Conservation (phyloP, 805 yeast species). For the Wickerhamomyces bisporus region DNA sequence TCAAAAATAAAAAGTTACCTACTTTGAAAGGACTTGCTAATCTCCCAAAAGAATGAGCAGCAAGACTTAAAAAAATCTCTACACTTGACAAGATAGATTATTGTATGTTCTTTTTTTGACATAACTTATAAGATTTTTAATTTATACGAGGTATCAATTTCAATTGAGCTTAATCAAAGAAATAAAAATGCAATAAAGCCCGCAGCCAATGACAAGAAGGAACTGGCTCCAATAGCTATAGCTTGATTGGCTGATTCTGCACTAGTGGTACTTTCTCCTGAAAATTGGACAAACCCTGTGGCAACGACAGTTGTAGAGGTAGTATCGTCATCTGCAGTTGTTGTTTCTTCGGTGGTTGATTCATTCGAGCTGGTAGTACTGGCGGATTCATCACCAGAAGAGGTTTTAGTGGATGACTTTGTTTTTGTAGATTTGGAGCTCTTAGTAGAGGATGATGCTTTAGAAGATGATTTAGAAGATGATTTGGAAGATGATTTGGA, state of each 20-base stretch:
- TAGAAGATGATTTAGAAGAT: conserved; percentile 15
- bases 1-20: too few species aligned
- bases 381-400: conserved; percentile 5
- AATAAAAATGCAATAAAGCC: not conserved
- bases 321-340: not conserved
- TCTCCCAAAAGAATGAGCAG: too few species aligned
- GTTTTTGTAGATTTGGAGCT: conserved; percentile 2
- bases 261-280: not conserved
- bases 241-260: not conserved
- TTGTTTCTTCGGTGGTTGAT: too few species aligned
- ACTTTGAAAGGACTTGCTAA: too few species aligned
- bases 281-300: conserved; percentile 5
- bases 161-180: too few species aligned
- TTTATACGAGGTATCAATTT: too few species aligned
- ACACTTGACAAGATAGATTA: too few species aligned
- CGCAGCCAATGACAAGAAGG: conserved; percentile 1
- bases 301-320: not conserved
- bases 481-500: conserved; percentile 16
- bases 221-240: not conserved
- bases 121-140: too few species aligned
- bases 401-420: conserved; percentile 2
- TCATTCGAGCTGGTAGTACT: conserved; percentile 3
- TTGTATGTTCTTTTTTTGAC: too few species aligned
- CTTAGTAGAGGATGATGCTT: too few species aligned
- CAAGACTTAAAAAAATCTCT: too few species aligned